A percentile compares a stretch with the other conserved stretches of the same genome.
These are phyloP conservation scores for Xeromyces bisporus DNA, from an alignment of 495 filamentous ascomycete species.

Conservation along the genomic window DNA sequence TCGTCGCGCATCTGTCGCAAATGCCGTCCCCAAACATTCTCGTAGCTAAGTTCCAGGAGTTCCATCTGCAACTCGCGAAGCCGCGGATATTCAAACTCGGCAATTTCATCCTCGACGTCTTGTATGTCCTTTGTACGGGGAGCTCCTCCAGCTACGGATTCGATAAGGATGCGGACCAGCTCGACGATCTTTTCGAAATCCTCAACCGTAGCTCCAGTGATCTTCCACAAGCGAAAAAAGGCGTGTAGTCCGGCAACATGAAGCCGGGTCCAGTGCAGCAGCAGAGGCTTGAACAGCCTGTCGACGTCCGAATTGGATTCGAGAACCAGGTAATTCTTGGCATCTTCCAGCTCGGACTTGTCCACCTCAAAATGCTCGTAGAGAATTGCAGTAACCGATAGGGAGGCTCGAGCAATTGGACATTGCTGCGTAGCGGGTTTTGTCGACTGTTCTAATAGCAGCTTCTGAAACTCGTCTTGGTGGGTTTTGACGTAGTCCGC, in stretches of 20 bases:
- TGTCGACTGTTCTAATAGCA: constrained; percentile 77
- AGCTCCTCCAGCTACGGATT: constrained; percentile 77
- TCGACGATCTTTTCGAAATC: constrained; percentile 91
- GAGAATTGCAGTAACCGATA: constrained; percentile 73
- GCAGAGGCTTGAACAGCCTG: constrained; percentile 67
- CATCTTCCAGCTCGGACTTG: constrained; percentile 67
- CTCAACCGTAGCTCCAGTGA: constrained; percentile 60
- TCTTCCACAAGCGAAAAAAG: constrained; percentile 86
- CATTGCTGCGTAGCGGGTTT: constrained; percentile 56
- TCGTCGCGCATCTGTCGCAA: constrained; percentile 83
- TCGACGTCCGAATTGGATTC: constrained; percentile 72
- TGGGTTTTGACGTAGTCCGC: constrained; percentile 83
- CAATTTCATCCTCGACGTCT: constrained; percentile 77
- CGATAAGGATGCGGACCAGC: constrained; percentile 75
- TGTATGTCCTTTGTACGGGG: constrained; percentile 68
- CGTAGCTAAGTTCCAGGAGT: constrained; percentile 73
- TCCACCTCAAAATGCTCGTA: constrained; percentile 95
- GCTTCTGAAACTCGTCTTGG: constrained; percentile 81
- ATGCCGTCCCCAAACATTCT: constrained; percentile 87
- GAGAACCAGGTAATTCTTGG: constrained; percentile 55
- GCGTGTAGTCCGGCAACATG: constrained; percentile 78
- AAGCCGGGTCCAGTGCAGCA: constrained; percentile 92
- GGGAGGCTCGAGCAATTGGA: constrained; percentile 72
- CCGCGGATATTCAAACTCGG: constrained; percentile 59
- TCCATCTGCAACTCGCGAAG: constrained; percentile 91